phyloP scores from a whole-genome alignment of 2,329 filamentous ascomycete species.

The Trichoderma gracile region DNA sequence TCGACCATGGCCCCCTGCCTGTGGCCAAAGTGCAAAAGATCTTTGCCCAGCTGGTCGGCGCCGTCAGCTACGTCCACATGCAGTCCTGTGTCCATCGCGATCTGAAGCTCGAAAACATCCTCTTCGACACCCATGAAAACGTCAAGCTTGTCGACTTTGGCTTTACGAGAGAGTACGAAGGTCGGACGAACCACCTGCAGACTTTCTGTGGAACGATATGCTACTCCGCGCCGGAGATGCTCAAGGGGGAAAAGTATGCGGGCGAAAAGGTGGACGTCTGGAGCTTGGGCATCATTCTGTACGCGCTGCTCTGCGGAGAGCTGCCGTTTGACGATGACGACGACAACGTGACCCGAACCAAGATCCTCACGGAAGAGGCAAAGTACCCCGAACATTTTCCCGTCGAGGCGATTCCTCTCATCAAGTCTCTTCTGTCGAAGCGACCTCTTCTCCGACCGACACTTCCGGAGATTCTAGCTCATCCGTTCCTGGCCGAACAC shows the following conservation, averaged over 20 bases:
- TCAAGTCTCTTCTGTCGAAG: conserved; percentile 84
- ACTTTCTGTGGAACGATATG: conserved; percentile 98
- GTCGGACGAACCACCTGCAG: conserved; percentile 89
- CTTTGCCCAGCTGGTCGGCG: conserved; percentile 92
- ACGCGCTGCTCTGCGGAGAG: conserved; percentile 78
- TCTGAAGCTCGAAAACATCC: conserved; percentile 85
- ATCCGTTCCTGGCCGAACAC: conserved; percentile 85
- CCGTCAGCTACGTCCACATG: conserved; percentile 91
- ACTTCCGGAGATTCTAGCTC: conserved; percentile 79
- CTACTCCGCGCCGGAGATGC: conserved; percentile 97
- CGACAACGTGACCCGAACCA: conserved; percentile 79
- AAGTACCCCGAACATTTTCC: conserved; percentile 80
- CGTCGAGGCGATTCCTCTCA: conserved; percentile 72
- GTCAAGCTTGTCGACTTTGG: conserved; percentile 98
- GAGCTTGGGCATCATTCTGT: conserved; percentile 84
- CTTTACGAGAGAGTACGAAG: conserved; percentile 96
- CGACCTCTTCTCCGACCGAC: conserved; percentile 79
- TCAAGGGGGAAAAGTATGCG: conserved; percentile 96
- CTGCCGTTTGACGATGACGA: conserved; percentile 96
- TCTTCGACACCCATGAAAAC: conserved; percentile 94
- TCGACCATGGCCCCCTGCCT: conserved; percentile 80
- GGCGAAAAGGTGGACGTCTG: conserved; percentile 98
- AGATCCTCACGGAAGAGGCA: conserved; percentile 83
- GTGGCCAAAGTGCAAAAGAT: conserved; percentile 89
- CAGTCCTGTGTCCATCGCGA: conserved; percentile 96